Base-by-base conservation (phyloP, 108 stramenopile species). In the Pseudonitzschia multiseries region DNA sequence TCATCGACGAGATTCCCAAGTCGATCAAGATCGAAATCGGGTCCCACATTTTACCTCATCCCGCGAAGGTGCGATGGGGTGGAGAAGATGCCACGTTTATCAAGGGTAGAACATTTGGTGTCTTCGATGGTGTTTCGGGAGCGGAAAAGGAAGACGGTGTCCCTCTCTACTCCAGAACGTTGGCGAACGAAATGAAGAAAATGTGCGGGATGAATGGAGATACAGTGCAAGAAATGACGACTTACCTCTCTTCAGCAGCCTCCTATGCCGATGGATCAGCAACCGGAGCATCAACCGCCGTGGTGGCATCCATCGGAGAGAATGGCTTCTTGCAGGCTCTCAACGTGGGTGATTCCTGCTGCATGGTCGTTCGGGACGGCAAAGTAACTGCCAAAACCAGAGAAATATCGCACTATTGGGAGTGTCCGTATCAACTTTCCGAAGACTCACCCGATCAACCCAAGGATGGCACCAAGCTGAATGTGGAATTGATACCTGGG, bases 81-180 rank as follows among this genome's bases (percentile, higher is more conserved):
- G 94, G 94, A 12, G 94, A 95, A 75, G 94, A 95, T 80, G 91
- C 91, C 20, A 83, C 83, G 5, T 95, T 92, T 75, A 72, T 77
- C 50, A 81, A 73, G 26, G 87, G 89, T 42, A 65, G 89, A 43
- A 83, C 82, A 5, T 95, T 95, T 83, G 94, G 94, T 61, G 83
- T 95, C 22, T 93, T 95, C 78, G 94, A 95, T 80, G 94, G 94
- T 32, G 94, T 95, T 17, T 90, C 90, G 17, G 92, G 94, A 22
- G 94, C 94, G 4, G 81, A 83, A 20, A 95, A 95, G 70, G 57
- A 72, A 22, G 79, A 87, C 31, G 91, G 90, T 8, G 80, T 89
- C 21, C 83, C 89, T 27, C 77, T 95, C 27, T 95, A 95, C 69
- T 93, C 91, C 57, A 67, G 76, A 52, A 84, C 75, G 20, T 70